These are phyloP conservation scores for Botrytis porri DNA, from an alignment of 2,329 filamentous ascomycete genomes.

Conservation along the genomic window DNA sequence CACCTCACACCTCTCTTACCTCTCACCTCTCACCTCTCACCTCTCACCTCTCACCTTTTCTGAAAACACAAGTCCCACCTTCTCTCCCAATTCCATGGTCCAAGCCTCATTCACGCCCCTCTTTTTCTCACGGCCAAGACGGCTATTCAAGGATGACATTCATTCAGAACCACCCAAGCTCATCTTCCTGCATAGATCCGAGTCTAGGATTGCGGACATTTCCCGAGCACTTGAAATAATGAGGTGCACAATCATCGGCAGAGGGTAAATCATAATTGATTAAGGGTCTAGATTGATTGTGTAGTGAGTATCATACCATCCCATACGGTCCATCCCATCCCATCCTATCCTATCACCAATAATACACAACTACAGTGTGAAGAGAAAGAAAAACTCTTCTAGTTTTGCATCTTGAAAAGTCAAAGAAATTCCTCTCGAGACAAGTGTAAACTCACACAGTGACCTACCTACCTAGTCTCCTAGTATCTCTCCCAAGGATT, in stretches of 20 bases:
- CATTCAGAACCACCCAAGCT: neutral
- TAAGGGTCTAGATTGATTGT: neutral
- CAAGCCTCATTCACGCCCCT: neutral
- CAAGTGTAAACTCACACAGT: neutral
- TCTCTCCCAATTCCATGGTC: neutral
- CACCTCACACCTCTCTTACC: neutral
- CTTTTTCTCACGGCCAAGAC: neutral
- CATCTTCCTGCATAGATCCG: slow-evolving; percentile 1
- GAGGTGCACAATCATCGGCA: neutral
- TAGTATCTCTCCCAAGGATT: neutral
- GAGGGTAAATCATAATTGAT: neutral
- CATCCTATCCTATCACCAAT: too few species aligned
- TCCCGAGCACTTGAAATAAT: neutral
- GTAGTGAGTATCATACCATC: neutral
- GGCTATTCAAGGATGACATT: neutral
- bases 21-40: neutral
- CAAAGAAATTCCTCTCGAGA: neutral
- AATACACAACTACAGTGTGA: too few species aligned
- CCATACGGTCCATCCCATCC: neutral
- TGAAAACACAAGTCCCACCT: neutral
- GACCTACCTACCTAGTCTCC: too few species aligned
- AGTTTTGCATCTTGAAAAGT: neutral
- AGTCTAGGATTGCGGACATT: neutral
- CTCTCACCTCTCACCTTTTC: neutral
- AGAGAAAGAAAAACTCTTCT: neutral